phyloP scores from a whole-genome alignment of 176 grass and related monocot genomes.

The Oryza meyeriana region DNA sequence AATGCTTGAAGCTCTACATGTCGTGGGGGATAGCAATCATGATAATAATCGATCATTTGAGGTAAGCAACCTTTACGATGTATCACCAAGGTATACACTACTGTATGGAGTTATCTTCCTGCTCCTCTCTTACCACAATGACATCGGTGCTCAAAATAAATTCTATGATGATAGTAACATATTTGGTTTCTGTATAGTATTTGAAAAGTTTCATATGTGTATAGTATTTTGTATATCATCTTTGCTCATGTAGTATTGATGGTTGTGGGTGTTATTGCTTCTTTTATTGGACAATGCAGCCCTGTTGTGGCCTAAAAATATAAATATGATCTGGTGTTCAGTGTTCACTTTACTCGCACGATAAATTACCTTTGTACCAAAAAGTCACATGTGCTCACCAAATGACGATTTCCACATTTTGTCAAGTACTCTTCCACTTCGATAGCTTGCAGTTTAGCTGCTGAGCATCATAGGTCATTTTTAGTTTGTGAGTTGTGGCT shows the following conservation, averaged over 20 bases:
- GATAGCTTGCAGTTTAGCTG: background rate
- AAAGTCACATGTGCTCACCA: background rate
- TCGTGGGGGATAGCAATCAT: constrained; percentile 47
- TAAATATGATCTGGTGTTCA: background rate
- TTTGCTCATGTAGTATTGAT: background rate
- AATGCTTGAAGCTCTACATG: constrained; percentile 67
- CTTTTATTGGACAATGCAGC: background rate
- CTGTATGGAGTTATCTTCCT: background rate
- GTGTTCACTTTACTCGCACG: background rate
- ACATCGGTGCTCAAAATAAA: background rate
- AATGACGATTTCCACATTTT: background rate
- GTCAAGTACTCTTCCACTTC: background rate
- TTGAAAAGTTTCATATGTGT: background rate
- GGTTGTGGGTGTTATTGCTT: background rate
- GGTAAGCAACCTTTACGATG: constrained; percentile 30
- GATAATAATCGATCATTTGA: constrained; percentile 25
- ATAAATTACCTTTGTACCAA: background rate
- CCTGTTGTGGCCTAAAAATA: background rate
- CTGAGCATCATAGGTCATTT: background rate
- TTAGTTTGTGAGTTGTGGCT: background rate
- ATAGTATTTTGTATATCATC: background rate
- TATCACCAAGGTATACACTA: background rate
- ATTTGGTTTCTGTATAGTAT: background rate
- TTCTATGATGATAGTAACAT: background rate
- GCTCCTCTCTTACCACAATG: background rate